A percentile compares a stretch with the other conserved stretches of the same genome.
Conservation (phyloP, 2,329 filamentous ascomycete species). For the Phaeosphaeriaceae sp. region DNA sequence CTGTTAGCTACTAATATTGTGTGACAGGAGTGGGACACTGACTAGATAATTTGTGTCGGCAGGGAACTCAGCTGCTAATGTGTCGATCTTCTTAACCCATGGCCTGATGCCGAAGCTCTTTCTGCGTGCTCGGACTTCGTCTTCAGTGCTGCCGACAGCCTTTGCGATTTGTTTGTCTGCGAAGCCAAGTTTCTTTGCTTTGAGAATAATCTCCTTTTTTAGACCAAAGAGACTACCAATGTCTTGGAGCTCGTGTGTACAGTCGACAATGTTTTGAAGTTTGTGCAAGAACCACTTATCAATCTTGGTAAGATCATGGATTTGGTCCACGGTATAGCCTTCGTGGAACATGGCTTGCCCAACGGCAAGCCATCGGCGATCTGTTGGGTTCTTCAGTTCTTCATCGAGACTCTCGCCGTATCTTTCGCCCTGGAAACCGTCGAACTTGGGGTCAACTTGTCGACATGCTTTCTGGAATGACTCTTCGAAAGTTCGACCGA, state of each 20-base stretch:
- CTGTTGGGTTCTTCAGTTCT: slow-evolving; percentile 88
- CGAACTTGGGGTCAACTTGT: slow-evolving; percentile 89
- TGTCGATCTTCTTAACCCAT: slow-evolving; percentile 99
- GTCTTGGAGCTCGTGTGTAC: slow-evolving; percentile 82
- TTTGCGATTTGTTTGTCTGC: slow-evolving; percentile 93
- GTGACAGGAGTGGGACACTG: background rate
- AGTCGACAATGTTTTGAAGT: slow-evolving; percentile 95
- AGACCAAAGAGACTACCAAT: slow-evolving; percentile 82
- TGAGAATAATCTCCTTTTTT: slow-evolving; percentile 85
- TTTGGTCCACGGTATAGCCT: slow-evolving; percentile 87
- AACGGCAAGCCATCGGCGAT: slow-evolving; percentile 95
- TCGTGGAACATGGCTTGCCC: slow-evolving; percentile 98
- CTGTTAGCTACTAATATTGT: no score
- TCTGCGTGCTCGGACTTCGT: slow-evolving; percentile 84
- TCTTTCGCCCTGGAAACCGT: slow-evolving; percentile 93
- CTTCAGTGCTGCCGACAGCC: slow-evolving; percentile 84
- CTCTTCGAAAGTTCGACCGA: slow-evolving; percentile 97
- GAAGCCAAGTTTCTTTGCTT: slow-evolving; percentile 97
- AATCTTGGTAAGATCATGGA: slow-evolving; percentile 96
- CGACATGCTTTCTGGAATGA: slow-evolving; percentile 99
- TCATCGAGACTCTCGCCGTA: slow-evolving; percentile 87
- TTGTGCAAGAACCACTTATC: slow-evolving; percentile 99
- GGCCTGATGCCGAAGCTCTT: slow-evolving; percentile 88
- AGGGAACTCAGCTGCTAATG: slow-evolving; percentile 78
- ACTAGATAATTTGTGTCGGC: slow-evolving; percentile 77